These are phyloP conservation scores for Clohesyomyces aquaticus DNA, from an alignment of 495 filamentous ascomycete species.

Conservation along the genomic window DNA sequence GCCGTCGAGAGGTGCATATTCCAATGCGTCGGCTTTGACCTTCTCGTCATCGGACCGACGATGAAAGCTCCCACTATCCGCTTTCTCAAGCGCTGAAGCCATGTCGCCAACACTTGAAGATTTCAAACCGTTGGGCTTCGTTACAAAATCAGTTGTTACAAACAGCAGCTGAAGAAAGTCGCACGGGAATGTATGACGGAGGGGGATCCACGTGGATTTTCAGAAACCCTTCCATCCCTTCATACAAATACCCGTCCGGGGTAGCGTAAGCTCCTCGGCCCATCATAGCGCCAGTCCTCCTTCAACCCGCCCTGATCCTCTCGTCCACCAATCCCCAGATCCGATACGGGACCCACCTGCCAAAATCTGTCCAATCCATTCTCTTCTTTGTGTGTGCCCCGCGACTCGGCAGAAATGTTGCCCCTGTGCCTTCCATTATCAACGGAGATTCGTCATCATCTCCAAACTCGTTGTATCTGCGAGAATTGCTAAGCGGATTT, in stretches of 20 bases:
- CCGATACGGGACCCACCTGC: not conserved
- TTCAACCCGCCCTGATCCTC: not conserved
- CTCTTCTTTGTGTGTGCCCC: not conserved
- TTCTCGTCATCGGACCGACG: conserved; percentile 38
- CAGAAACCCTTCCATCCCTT: not conserved
- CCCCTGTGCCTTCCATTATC: too few relatives aligned
- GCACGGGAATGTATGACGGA: not conserved
- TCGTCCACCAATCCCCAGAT: not conserved
- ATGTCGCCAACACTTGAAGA: not conserved
- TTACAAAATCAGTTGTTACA: too few relatives aligned
- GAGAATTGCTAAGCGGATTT: too few relatives aligned
- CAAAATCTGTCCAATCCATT: not conserved
- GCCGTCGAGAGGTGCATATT: conserved; percentile 34
- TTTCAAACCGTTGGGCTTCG: not conserved
- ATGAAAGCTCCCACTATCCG: not conserved
- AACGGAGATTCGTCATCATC: too few relatives aligned
- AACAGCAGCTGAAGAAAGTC: too few relatives aligned
- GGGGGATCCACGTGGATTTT: not conserved
- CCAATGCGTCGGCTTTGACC: conserved; percentile 2
- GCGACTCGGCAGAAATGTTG: too few relatives aligned
- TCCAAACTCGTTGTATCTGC: too few relatives aligned
- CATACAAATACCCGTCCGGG: not conserved
- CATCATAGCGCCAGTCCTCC: not conserved
- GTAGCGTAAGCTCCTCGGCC: not conserved
- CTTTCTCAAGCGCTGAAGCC: conserved; percentile 23